Evolutionary conservation across 768 basidiomycete species (phyloP).

Genomic region (Xerocomellus intermedius): DNA sequence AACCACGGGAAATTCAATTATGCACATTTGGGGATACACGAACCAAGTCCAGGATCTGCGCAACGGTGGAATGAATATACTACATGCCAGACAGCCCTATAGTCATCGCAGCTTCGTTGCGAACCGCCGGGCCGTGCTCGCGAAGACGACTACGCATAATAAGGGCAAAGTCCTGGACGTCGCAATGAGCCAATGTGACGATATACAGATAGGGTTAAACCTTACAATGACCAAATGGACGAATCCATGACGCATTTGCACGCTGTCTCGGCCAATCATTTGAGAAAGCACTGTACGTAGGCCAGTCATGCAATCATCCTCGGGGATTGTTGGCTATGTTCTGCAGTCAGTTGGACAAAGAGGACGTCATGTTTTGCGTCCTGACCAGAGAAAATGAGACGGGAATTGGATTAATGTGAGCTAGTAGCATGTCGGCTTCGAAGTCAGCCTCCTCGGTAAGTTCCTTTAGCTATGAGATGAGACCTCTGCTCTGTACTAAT

Average conservation of each 20-base stretch:
- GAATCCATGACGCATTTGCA: slow-evolving; percentile 11
- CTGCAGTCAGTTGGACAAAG: slow-evolving; percentile 5
- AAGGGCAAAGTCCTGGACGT: slow-evolving; percentile 24
- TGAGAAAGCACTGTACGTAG: slow-evolving; percentile 22
- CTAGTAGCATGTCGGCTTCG: not conserved
- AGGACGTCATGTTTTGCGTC: not conserved
- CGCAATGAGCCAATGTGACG: slow-evolving; percentile 1
- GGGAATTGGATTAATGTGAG: not conserved
- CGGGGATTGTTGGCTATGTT: slow-evolving; percentile 8
- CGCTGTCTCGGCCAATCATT: slow-evolving; percentile 16
- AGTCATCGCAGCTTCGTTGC: not conserved
- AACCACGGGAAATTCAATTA: slow-evolving; percentile 12
- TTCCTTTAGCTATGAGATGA: slow-evolving; percentile 15
- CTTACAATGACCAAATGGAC: slow-evolving; percentile 24
- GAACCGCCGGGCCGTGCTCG: not conserved
- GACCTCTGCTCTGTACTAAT: not conserved
- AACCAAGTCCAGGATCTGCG: slow-evolving; percentile 6
- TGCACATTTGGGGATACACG: slow-evolving; percentile 7
- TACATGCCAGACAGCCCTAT: not conserved
- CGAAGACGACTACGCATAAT: slow-evolving; percentile 14
- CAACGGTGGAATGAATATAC: not conserved
- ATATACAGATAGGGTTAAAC: not conserved
- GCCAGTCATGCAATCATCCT: slow-evolving; percentile 20
- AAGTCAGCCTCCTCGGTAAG: slow-evolving; percentile 9
- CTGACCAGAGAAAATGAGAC: slow-evolving; percentile 18